These are phyloP conservation scores for Talaromyces pinophilus DNA, from an alignment of 2,329 filamentous ascomycete species.

Conservation along the genomic window DNA sequence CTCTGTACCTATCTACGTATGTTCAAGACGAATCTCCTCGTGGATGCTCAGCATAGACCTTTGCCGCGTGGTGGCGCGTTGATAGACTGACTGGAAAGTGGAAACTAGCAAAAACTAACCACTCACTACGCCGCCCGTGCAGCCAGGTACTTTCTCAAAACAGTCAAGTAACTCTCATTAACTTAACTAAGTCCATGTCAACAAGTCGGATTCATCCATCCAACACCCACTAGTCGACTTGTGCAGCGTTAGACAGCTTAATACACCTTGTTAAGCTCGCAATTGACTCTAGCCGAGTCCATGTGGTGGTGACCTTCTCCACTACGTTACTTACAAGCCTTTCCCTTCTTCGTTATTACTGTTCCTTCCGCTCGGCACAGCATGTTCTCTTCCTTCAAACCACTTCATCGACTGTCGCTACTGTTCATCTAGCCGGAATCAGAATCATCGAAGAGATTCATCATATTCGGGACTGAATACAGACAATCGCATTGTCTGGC, in stretches of 20 bases:
- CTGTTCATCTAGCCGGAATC: background rate
- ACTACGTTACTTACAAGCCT: background rate
- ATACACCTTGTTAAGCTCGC: background rate
- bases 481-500: slow-evolving; percentile 2
- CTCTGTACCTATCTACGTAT: background rate
- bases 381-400: slow-evolving; percentile 1
- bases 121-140: background rate
- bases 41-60: slow-evolving; percentile 12
- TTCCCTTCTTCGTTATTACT: background rate
- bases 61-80: slow-evolving; percentile 14
- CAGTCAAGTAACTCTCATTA: background rate
- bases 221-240: background rate
- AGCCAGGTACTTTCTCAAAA: slow-evolving; percentile 7
- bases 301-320: slow-evolving; percentile 5
- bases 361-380: background rate
- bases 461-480: background rate
- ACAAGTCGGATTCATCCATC: background rate
- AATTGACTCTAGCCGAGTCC: background rate
- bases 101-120: background rate
- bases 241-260: background rate
- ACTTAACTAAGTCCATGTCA: background rate
- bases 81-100: background rate
- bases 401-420: slow-evolving; percentile 10
- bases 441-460: background rate
- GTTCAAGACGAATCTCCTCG: background rate